Evolutionary conservation across 1,284 basidiomycete genomes (phyloP).

Genomic region (Sporisorium exsertum): DNA sequence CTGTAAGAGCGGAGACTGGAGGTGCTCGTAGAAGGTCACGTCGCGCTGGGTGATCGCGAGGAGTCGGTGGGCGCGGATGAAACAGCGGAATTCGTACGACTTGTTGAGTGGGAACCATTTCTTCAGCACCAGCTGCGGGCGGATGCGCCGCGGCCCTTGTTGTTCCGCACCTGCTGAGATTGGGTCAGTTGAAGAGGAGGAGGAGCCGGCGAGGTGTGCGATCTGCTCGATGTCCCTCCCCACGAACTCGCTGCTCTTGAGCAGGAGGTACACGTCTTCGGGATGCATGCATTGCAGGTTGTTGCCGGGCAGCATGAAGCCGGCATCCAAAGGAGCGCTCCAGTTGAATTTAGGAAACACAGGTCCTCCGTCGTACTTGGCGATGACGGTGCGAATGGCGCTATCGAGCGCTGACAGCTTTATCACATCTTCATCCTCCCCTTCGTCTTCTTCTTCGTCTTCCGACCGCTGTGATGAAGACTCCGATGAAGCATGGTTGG

Average conservation of each 20-base stretch:
- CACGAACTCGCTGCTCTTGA: constrained; percentile 93
- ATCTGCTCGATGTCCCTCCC: constrained; percentile 79
- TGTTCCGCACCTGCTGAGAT: no score
- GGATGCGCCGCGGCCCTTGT: neutral
- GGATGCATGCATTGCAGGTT: constrained; percentile 87
- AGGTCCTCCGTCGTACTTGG: constrained; percentile 77
- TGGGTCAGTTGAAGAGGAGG: neutral
- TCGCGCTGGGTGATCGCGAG: constrained; percentile 90
- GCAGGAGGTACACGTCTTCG: constrained; percentile 88
- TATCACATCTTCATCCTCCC: constrained; percentile 36
- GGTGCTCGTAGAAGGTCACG: constrained; percentile 81
- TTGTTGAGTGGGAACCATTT: constrained; percentile 90
- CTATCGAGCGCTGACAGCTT: constrained; percentile 75
- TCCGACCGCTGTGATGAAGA: constrained; percentile 70
- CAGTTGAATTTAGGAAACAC: constrained; percentile 84
- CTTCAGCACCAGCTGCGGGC: constrained; percentile 80
- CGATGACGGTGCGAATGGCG: constrained; percentile 78
- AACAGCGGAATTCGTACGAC: constrained; percentile 71
- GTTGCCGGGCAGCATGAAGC: constrained; percentile 89
- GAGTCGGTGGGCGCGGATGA: constrained; percentile 33
- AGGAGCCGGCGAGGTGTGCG: constrained; percentile 34
- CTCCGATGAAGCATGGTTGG: neutral
- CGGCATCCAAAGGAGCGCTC: constrained; percentile 75
- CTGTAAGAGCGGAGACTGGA: constrained; percentile 73
- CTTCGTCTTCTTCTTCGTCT: constrained; percentile 25